Evolutionary conservation across 2,329 filamentous ascomycete genomes (phyloP).

Genomic region (Corynespora cassiicola): DNA sequence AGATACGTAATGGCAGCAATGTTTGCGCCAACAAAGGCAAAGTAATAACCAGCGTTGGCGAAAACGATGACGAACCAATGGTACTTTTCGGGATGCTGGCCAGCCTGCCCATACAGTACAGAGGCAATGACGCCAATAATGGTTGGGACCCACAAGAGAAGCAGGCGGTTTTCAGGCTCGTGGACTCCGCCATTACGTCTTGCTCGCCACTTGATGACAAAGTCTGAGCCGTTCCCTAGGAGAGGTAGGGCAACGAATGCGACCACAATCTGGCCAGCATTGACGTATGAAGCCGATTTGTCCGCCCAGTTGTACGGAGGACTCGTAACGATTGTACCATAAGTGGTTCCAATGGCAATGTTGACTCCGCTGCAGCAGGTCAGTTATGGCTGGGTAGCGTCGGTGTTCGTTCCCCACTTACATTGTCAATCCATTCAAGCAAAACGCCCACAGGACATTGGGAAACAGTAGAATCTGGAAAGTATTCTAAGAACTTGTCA

Average conservation of each 20-base stretch:
- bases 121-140: constrained; percentile 33
- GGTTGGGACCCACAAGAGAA: constrained; percentile 47
- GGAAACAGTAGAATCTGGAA: constrained; percentile 37
- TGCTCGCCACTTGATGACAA: constrained; percentile 43
- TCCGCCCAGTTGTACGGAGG: constrained; percentile 27
- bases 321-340: constrained; percentile 19
- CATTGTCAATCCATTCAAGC: constrained; percentile 26
- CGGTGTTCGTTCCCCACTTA: constrained; percentile 1
- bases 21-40: constrained; percentile 51
- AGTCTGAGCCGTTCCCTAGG: constrained; percentile 32
- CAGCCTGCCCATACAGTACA: constrained; percentile 28
- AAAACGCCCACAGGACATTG: constrained; percentile 28
- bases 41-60: constrained; percentile 38
- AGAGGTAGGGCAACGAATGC: constrained; percentile 33
- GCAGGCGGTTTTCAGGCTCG: constrained; percentile 49
- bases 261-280: constrained; percentile 37
- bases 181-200: constrained; percentile 42
- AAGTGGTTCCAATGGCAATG: constrained; percentile 28
- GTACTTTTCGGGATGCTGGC: constrained; percentile 39
- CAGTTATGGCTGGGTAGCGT: neutral
- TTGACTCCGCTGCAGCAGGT: constrained; percentile 17
- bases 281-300: constrained; percentile 21
- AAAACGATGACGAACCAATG: constrained; percentile 46
- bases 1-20: constrained; percentile 54
- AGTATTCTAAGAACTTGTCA: constrained; percentile 10